phyloP scores from a whole-genome alignment of 208 protist species.

The Leishmania tarentolae region DNA sequence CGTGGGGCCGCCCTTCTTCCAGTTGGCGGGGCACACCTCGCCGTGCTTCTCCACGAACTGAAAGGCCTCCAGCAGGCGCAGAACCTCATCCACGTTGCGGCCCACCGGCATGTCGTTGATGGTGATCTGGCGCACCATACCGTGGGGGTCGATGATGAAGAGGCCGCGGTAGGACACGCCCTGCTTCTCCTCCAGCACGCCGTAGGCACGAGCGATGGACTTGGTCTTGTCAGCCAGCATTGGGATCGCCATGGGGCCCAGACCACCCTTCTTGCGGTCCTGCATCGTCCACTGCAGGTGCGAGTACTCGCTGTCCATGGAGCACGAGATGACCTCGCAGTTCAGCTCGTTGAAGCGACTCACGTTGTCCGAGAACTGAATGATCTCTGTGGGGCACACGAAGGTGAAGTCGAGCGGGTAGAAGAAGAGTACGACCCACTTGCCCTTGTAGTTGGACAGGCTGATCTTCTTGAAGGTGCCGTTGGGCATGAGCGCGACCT shows the following conservation, averaged over 20 bases:
- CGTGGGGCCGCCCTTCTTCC: conserved; percentile 87
- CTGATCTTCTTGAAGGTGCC: conserved; percentile 94
- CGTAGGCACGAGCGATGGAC: conserved; percentile 91
- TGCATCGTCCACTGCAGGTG: conserved; percentile 96
- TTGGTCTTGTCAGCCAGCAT: conserved; percentile 96
- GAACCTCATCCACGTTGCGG: conserved; percentile 93
- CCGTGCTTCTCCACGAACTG: conserved; percentile 95
- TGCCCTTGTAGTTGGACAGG: conserved; percentile 92
- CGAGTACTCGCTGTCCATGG: conserved; percentile 95
- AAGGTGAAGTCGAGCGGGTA: conserved; percentile 98
- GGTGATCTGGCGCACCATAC: conserved; percentile 92
- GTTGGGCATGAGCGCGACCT: conserved; percentile 91
- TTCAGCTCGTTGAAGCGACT: conserved; percentile 90
- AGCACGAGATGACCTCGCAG: conserved; percentile 93
- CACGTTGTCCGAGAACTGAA: conserved; percentile 93
- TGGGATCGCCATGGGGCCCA: conserved; percentile 96
- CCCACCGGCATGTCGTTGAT: conserved; percentile 97
- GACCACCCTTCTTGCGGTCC: conserved; percentile 96
- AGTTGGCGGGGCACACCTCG: conserved; percentile 96
- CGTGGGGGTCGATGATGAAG: conserved; percentile 96
- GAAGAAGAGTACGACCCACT: conserved; percentile 97
- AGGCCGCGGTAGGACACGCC: conserved; percentile 92
- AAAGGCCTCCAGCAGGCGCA: conserved; percentile 96
- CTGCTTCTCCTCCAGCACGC: conserved; percentile 91
- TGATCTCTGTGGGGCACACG: conserved; percentile 98